Base-by-base conservation (phyloP, 495 filamentous ascomycete species). In the Podospora comata region DNA sequence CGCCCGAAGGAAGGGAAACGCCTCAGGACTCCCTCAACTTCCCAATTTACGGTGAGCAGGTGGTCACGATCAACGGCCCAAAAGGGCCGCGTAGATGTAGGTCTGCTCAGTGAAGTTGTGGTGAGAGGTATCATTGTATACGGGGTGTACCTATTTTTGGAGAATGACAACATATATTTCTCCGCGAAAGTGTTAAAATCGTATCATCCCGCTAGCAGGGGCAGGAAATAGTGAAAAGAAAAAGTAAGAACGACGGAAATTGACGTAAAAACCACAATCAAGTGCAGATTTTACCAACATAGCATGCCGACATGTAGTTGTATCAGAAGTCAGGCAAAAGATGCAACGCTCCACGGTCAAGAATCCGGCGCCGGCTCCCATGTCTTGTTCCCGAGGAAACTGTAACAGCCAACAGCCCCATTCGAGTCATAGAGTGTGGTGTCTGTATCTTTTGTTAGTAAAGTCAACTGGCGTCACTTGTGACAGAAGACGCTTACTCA, bases 41-140 rank as follows among this genome's bases (percentile, higher is more conserved):
- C 23, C 32, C 60, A 0, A 27, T 60, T 15, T 34, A 61, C 1
- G 64, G 64, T 1, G 64, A 44, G 44, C 32, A 56, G 15, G 39
- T 60, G 4, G 61, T 71, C 16, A 66, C 48, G n/a, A 71, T 71
- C 28, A 68, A 68, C 59, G 70, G 70, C 18, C 68, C 68, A 23
- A 34, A 26, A 28, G 27, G 39, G 7, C 55, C 32, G 5, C 54
- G 44, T 15, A 30, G 65, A 55, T 28, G 66, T 5, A 2, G 65
- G 27, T 56, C 48, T 60, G 15, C 44, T 7, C 56, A 65, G 13
- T 60, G 16, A 61, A 18, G 16, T 28, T 20, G 16, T 28, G 7
- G 13, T 61, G 59, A 30, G 23, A 23, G 23, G 23, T 9, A 26
- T 58, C 20, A 2, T 20, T 58, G 56, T 58, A 13, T 58, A 48